These are phyloP conservation scores for Hydnomerulius pinastri DNA, from an alignment of 768 basidiomycete genomes.

Conservation along the genomic window DNA sequence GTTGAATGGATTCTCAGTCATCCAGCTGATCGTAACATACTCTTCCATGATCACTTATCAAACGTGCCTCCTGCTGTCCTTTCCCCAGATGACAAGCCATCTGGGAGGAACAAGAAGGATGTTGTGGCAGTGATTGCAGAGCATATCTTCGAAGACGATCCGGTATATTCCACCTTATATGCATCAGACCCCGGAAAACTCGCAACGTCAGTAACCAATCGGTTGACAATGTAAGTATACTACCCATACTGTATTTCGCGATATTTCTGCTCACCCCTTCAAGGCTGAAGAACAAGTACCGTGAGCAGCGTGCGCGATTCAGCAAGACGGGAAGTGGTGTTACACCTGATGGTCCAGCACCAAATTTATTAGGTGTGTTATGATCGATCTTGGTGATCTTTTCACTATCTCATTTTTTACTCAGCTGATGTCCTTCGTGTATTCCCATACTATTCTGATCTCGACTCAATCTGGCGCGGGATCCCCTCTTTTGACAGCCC, in stretches of 20 bases:
- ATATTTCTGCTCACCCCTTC: no score
- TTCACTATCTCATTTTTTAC: neutral
- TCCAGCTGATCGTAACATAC: neutral
- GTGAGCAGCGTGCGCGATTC: neutral
- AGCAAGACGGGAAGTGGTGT: conserved; percentile 2
- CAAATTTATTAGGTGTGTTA: conserved; percentile 1
- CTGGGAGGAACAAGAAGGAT: conserved; percentile 7
- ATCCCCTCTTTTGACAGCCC: conserved; percentile 7
- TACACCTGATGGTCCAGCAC: neutral
- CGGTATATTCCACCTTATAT: neutral
- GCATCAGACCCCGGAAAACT: neutral
- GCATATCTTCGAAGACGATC: conserved; percentile 3
- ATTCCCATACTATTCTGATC: conserved; percentile 4
- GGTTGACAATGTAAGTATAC: neutral
- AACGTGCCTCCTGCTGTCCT: neutral
- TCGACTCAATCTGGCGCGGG: neutral
- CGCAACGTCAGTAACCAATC: neutral
- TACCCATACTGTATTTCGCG: neutral
- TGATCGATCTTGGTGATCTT: neutral
- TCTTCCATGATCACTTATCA: conserved; percentile 3
- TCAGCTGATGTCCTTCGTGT: conserved; percentile 1
- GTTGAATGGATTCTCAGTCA: conserved; percentile 2
- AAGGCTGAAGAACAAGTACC: conserved; percentile 6
- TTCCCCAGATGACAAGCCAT: conserved; percentile 1
- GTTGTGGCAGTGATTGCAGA: neutral